A percentile compares a stretch with the other conserved stretches of the same genome.
phyloP scores from a whole-genome alignment of 192 early-diverging fungal genomes.

The Backusella parvicylindrica region DNA sequence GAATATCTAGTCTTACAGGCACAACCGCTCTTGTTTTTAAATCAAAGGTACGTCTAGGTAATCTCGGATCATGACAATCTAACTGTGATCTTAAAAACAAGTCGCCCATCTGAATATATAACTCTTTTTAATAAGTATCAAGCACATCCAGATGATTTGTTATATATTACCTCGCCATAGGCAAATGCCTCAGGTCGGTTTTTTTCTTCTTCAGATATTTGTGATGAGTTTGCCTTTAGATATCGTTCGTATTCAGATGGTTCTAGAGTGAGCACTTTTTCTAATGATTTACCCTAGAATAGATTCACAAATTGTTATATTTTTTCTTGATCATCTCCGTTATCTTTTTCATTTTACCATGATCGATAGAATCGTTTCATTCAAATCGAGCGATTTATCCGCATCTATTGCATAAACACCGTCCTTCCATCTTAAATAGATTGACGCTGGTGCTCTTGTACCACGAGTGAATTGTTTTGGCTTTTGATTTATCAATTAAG shows the following conservation, averaged over 20 bases:
- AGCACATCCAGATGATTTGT: background rate
- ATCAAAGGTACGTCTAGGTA: conserved; percentile 85
- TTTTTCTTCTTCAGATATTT: conserved; percentile 34
- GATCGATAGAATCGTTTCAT: conserved; percentile 68
- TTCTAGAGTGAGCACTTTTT: conserved; percentile 74
- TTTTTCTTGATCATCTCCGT: background rate
- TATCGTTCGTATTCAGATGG: conserved; percentile 66
- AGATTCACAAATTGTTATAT: background rate
- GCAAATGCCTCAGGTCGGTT: conserved; percentile 63
- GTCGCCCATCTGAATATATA: conserved; percentile 46
- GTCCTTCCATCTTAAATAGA: conserved; percentile 63
- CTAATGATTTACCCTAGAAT: conserved; percentile 78
- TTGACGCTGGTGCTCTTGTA: conserved; percentile 64
- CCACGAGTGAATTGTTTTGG: conserved; percentile 57
- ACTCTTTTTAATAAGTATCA: background rate
- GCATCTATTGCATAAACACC: conserved; percentile 83
- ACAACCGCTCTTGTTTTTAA: conserved; percentile 87
- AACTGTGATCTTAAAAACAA: conserved; percentile 88
- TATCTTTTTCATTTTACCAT: conserved; percentile 43
- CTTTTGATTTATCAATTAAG: conserved; percentile 17
- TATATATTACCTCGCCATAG: conserved; percentile 44
- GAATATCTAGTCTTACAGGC: conserved; percentile 75
- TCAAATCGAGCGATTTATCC: conserved; percentile 72
- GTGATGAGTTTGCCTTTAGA: conserved; percentile 53
- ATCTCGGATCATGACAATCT: conserved; percentile 73